Evolutionary conservation across 306 rosid species (phyloP).

Genomic region (Cucurbita moschata): DNA sequence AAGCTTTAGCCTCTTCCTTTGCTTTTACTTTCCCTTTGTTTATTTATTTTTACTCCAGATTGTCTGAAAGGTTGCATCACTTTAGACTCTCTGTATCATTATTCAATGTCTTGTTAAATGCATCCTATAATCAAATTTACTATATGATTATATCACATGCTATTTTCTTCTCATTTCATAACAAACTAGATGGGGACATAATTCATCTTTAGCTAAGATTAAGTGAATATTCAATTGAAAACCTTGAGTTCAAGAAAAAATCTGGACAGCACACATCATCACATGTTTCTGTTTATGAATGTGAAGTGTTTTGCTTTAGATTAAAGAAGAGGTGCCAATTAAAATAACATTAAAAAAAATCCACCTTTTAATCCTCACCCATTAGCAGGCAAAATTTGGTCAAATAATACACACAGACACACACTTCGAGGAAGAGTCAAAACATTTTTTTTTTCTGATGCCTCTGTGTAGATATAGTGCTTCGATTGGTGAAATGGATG

Average conservation of each 20-base stretch:
- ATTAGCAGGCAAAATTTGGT: not conserved
- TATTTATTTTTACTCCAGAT: conserved; percentile 29
- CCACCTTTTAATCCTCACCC: not conserved
- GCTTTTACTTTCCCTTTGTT: conserved; percentile 8
- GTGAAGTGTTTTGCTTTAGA: not conserved
- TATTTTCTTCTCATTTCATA: not conserved
- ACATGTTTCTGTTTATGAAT: not conserved
- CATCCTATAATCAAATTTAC: not conserved
- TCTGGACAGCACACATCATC: not conserved
- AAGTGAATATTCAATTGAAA: not conserved
- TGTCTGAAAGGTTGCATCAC: conserved; percentile 79
- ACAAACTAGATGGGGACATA: not conserved
- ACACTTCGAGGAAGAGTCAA: conserved; percentile 5
- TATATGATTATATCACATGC: not conserved
- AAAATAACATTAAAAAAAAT: not conserved
- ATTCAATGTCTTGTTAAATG: not conserved
- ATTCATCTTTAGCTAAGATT: not conserved
- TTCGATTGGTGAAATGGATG: conserved; percentile 31
- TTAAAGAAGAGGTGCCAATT: not conserved
- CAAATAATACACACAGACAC: conserved; percentile 2
- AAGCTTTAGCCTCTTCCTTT: conserved; percentile 8
- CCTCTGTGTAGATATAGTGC: not conserved
- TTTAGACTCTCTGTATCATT: conserved; percentile 23
- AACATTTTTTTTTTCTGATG: not conserved
- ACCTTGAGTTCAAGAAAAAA: not conserved